phyloP scores from a whole-genome alignment of 2,329 filamentous ascomycete species.

The Sclerotinia sclerotiorum region DNA sequence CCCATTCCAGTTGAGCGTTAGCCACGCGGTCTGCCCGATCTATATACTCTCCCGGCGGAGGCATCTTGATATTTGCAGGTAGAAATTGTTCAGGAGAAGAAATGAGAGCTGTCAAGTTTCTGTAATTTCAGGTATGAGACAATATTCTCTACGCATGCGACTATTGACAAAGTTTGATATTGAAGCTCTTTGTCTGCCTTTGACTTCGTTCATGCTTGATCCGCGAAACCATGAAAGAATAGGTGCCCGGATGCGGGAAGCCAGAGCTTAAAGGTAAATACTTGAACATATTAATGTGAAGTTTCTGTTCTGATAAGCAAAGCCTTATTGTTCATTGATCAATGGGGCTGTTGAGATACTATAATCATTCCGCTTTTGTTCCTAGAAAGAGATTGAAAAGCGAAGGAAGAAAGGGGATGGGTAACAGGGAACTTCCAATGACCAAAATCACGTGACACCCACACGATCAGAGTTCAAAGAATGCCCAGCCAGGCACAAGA shows the following conservation, averaged over 20 bases:
- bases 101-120: neutral
- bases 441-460: neutral
- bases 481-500: no score
- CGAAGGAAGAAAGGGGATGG: neutral
- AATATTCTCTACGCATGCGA: neutral
- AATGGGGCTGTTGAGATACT: no score
- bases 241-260: slow-evolving; percentile 5
- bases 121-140: neutral
- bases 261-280: neutral
- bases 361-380: neutral
- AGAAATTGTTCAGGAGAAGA: neutral
- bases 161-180: neutral
- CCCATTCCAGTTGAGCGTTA: neutral
- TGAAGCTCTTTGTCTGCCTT: slow-evolving; percentile 9
- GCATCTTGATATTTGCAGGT: slow-evolving; percentile 1
- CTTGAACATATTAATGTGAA: neutral
- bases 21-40: neutral
- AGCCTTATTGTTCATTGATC: neutral
- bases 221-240: slow-evolving; percentile 1
- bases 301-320: neutral
- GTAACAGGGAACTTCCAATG: neutral
- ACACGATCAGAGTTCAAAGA: neutral
- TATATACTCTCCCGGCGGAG: neutral
- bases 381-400: neutral
- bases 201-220: neutral